Conservation (phyloP, 1,284 basidiomycete genomes). For the Leccinum variabile region DNA sequence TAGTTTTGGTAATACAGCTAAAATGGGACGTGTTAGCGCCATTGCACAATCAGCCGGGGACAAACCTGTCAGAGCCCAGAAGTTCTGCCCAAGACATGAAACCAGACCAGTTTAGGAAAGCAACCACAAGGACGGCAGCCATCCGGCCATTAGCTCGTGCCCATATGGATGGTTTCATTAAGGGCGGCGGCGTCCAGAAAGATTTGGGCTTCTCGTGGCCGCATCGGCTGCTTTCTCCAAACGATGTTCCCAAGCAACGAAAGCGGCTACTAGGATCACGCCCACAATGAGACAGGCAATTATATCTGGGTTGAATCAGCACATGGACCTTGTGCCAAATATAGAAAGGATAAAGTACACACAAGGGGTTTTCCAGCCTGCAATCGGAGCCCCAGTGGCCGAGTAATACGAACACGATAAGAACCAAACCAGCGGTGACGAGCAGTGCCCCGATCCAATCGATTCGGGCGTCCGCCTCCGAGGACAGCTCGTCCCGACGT, state of each 20-base stretch:
- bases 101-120: conserved; percentile 64
- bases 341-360: conserved; percentile 29
- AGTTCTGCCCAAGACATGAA: conserved; percentile 47
- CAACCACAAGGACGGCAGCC: conserved; percentile 56
- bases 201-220: conserved; percentile 22
- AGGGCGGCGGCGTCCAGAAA: conserved; percentile 52
- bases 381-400: conserved; percentile 64
- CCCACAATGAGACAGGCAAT: conserved; percentile 58
- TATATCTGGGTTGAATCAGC: conserved; percentile 38
- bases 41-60: not conserved
- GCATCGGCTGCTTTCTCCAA: conserved; percentile 41
- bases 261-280: conserved; percentile 50
- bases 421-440: conserved; percentile 71
- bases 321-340: conserved; percentile 2
- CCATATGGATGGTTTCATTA: conserved; percentile 66
- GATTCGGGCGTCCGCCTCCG: conserved; percentile 57
- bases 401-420: conserved; percentile 74
- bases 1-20: conserved; percentile 73
- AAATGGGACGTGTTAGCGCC: conserved; percentile 9
- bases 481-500: conserved; percentile 42
- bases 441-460: conserved; percentile 84
- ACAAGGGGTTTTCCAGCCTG: conserved; percentile 78
- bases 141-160: conserved; percentile 56
- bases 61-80: conserved; percentile 49
- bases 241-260: conserved; percentile 62